phyloP scores from a whole-genome alignment of 108 stramenopile genomes.

The Schizochytrium sp. region DNA sequence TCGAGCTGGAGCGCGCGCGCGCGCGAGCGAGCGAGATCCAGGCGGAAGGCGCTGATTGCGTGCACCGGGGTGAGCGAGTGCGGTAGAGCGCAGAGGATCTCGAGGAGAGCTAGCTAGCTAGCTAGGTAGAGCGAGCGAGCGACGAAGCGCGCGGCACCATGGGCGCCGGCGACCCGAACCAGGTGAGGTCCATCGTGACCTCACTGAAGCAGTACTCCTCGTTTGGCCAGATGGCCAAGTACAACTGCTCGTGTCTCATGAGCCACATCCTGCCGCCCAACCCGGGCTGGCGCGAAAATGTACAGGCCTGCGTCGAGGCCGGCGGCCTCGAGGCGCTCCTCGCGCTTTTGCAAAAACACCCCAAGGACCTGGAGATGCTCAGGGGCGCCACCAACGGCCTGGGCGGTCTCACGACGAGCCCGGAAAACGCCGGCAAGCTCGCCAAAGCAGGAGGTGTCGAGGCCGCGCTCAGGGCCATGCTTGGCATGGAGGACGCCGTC shows the following conservation, averaged over 20 bases:
- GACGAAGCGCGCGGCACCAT: neutral
- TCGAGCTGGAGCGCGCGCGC: too few relatives aligned
- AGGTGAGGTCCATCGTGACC: constrained; percentile 9
- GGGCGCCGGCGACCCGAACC: neutral
- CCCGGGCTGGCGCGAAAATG: constrained; percentile 14
- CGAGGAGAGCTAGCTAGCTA: neutral
- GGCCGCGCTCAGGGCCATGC: constrained; percentile 8
- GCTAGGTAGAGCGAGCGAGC: neutral
- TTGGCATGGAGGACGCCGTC: neutral
- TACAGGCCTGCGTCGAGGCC: neutral
- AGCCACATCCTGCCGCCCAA: constrained; percentile 7
- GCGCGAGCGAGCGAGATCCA: too few relatives aligned
- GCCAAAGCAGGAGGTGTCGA: neutral
- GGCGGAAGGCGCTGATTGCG: too few relatives aligned
- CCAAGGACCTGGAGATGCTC: neutral
- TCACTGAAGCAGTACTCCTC: neutral
- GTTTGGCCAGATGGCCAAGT: neutral
- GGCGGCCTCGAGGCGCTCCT: constrained; percentile 20
- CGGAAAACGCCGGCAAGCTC: neutral
- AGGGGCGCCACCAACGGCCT: neutral
- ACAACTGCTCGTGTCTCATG: constrained; percentile 9
- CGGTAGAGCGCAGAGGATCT: too few relatives aligned
- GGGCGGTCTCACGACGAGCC: neutral
- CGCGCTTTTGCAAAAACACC: neutral
- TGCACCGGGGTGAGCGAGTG: too few relatives aligned